Evolutionary conservation across 192 early-diverging fungal species (phyloP).

Genomic region (Funneliformis geosporum): DNA sequence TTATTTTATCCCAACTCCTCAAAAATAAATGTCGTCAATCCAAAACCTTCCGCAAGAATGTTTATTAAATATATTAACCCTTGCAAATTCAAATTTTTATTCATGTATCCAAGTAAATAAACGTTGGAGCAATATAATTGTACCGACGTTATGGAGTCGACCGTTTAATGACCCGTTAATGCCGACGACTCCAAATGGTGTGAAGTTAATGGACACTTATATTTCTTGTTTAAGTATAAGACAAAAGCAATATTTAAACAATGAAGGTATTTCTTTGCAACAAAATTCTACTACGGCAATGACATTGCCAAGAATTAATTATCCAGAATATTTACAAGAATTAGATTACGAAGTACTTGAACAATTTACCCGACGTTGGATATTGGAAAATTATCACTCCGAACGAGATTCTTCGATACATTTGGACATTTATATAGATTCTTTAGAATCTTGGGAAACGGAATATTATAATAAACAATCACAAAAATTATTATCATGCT

Average conservation of each 20-base stretch:
- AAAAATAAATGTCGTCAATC: background rate
- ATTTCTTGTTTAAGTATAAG: background rate
- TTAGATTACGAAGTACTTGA: background rate
- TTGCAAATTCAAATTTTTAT: background rate
- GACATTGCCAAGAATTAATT: background rate
- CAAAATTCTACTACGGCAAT: too few relatives aligned
- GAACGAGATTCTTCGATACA: background rate
- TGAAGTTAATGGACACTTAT: background rate
- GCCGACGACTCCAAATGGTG: background rate
- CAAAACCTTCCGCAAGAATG: background rate
- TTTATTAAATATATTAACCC: background rate
- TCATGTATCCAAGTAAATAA: background rate
- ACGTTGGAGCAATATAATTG: background rate
- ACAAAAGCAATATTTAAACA: background rate
- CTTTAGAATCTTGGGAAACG: background rate
- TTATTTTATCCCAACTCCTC: too few relatives aligned
- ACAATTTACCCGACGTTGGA: background rate
- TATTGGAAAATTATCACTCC: background rate
- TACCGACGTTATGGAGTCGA: background rate
- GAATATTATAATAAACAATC: background rate
- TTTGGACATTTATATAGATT: background rate
- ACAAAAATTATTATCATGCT: background rate
- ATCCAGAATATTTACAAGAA: background rate
- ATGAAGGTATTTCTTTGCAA: background rate
- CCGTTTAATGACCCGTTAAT: background rate